A percentile compares a stretch with the other conserved stretches of the same genome.
phyloP scores from a whole-genome alignment of 257 asterid species.

The Fraxinus americana region DNA sequence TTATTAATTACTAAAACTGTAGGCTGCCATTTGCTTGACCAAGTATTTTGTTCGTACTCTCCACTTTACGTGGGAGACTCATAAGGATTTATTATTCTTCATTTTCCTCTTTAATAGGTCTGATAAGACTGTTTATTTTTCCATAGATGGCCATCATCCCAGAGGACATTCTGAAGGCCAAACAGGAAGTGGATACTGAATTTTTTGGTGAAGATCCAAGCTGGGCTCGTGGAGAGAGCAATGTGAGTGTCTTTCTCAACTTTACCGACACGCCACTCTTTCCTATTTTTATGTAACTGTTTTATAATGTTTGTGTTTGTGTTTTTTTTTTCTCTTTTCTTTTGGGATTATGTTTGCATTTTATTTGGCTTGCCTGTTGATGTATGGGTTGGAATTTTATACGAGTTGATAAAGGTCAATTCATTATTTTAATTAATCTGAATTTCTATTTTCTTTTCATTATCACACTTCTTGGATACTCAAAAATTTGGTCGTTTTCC shows the following conservation, averaged over 20 bases:
- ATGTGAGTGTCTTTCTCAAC: slow-evolving; percentile 34
- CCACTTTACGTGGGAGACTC: not conserved
- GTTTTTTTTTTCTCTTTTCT: not conserved
- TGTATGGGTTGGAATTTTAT: not conserved
- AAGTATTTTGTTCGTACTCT: not conserved
- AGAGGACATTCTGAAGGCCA: slow-evolving; percentile 47
- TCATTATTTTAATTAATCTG: not conserved
- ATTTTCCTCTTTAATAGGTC: not conserved
- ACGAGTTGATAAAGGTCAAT: not conserved
- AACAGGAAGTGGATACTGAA: slow-evolving; percentile 61
- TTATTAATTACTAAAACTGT: not conserved
- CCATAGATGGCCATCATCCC: slow-evolving; percentile 42
- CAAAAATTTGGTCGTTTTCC: not conserved
- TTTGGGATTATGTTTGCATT: not conserved
- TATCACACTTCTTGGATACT: not conserved
- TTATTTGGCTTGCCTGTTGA: not conserved
- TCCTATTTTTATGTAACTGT: not conserved
- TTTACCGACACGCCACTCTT: not conserved
- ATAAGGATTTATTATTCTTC: not conserved
- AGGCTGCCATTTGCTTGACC: not conserved
- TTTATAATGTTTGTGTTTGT: not conserved
- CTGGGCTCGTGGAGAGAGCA: slow-evolving; percentile 47
- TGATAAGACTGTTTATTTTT: slow-evolving; percentile 1
- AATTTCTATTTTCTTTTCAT: not conserved
- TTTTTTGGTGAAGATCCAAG: slow-evolving; percentile 53